Evolutionary conservation across 139 green algal species (phyloP).

Genomic region (Mesostigma viride): DNA sequence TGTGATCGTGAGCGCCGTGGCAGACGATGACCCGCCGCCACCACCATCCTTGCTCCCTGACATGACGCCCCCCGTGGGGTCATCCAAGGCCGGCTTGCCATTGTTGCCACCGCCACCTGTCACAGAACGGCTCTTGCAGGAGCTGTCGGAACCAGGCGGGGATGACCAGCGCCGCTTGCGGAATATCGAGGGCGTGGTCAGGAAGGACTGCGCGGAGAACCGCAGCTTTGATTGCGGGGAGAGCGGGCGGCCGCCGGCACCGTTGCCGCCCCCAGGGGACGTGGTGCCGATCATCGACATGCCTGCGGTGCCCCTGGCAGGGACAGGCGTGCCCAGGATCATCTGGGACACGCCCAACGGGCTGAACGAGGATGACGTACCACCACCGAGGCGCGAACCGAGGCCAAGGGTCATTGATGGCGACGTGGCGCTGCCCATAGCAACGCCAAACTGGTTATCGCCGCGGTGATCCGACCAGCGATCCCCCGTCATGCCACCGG

Average conservation of each 20-base stretch:
- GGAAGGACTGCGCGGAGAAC: conserved; percentile 28
- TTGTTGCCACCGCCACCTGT: no score
- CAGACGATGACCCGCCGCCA: no score
- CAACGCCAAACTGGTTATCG: no score
- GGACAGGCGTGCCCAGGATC: conserved; percentile 13
- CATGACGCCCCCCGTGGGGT: no score
- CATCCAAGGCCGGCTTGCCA: no score
- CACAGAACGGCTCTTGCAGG: no score
- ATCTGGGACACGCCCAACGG: conserved; percentile 24
- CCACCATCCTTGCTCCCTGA: no score
- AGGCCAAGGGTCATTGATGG: background rate
- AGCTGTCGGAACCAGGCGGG: no score
- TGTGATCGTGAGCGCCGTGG: no score
- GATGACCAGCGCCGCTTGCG: conserved; percentile 20
- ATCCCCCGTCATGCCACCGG: background rate
- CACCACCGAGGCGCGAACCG: background rate
- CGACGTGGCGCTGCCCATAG: background rate
- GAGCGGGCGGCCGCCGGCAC: background rate
- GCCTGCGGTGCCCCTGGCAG: background rate
- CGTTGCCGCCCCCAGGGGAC: background rate
- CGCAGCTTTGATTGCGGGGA: conserved; percentile 29
- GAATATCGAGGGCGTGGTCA: conserved; percentile 27
- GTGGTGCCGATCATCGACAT: background rate
- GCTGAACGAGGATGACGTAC: background rate
- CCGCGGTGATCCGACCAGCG: background rate